These are phyloP conservation scores for Phytophthora rubi DNA, from an alignment of 352 stramenopile genomes.

Conservation along the genomic window DNA sequence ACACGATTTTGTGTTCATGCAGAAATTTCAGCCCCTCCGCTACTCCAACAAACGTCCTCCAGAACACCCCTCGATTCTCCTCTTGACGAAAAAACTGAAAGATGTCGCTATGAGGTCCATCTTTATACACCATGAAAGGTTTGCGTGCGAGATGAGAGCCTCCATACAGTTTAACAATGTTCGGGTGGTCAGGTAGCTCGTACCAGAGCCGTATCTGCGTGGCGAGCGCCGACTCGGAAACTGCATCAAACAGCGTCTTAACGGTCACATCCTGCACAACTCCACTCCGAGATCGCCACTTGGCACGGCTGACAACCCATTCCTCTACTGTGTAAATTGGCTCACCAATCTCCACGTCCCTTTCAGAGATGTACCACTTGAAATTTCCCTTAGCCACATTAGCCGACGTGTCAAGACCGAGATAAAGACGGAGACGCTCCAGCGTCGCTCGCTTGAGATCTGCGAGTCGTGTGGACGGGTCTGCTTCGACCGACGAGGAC, in stretches of 20 bases:
- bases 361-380: slow-evolving; percentile 16
- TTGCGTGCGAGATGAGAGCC: slow-evolving; percentile 33
- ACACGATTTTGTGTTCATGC: slow-evolving; percentile 55
- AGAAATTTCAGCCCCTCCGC: slow-evolving; percentile 59
- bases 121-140: slow-evolving; percentile 39
- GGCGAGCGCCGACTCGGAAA: slow-evolving; percentile 4
- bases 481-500: slow-evolving; percentile 1
- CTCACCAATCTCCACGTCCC: slow-evolving; percentile 4
- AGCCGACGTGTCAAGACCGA: not conserved
- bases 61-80: slow-evolving; percentile 11
- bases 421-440: slow-evolving; percentile 2
- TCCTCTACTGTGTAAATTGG: not conserved
- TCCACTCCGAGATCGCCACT: slow-evolving; percentile 5
- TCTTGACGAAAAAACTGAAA: slow-evolving; percentile 19
- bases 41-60: slow-evolving; percentile 26
- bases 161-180: slow-evolving; percentile 41
- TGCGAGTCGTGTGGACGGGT: not conserved
- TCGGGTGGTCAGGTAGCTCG: slow-evolving; percentile 26
- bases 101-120: slow-evolving; percentile 23
- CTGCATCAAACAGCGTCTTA: not conserved
- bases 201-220: slow-evolving; percentile 30
- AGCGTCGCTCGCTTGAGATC: slow-evolving; percentile 12
- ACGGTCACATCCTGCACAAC: slow-evolving; percentile 26
- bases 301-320: not conserved
- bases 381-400: slow-evolving; percentile 1